A percentile compares a stretch with the other conserved stretches of the same genome.
Evolutionary conservation across 2,329 filamentous ascomycete species (phyloP).

Genomic region (Chaetomium sp.): DNA sequence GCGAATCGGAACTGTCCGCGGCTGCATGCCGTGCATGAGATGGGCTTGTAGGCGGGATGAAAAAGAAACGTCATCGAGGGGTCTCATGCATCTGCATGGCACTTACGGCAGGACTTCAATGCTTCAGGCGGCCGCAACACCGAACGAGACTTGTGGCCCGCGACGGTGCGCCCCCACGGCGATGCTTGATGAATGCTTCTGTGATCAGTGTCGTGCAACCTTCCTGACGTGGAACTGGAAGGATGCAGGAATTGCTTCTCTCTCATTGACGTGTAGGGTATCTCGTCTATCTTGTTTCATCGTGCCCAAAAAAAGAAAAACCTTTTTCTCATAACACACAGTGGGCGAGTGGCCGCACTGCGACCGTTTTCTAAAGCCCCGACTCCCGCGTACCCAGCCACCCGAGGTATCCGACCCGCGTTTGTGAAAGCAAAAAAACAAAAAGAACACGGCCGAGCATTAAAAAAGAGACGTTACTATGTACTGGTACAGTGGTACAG

Average conservation of each 20-base stretch:
- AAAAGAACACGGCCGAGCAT: neutral
- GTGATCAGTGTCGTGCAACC: neutral
- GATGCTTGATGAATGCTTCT: neutral
- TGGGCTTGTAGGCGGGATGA: neutral
- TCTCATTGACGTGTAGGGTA: neutral
- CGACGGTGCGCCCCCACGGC: too few species aligned
- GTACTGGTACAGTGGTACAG: neutral
- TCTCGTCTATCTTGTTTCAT: neutral
- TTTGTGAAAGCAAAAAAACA: slow-evolving; percentile 2
- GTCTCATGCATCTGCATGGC: neutral
- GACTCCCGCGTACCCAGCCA: neutral
- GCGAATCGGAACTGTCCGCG: neutral
- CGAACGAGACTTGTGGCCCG: too few species aligned
- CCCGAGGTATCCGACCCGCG: neutral
- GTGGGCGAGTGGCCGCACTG: neutral
- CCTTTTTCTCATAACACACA: neutral
- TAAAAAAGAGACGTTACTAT: neutral
- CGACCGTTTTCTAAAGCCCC: neutral
- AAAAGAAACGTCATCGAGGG: neutral
- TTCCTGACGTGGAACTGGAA: neutral
- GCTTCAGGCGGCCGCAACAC: neutral
- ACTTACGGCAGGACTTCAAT: neutral
- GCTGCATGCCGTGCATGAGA: neutral
- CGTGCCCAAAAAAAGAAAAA: neutral
- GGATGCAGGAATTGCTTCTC: neutral